phyloP scores from a whole-genome alignment of 306 rosid genomes.

The Fagus crenata region DNA sequence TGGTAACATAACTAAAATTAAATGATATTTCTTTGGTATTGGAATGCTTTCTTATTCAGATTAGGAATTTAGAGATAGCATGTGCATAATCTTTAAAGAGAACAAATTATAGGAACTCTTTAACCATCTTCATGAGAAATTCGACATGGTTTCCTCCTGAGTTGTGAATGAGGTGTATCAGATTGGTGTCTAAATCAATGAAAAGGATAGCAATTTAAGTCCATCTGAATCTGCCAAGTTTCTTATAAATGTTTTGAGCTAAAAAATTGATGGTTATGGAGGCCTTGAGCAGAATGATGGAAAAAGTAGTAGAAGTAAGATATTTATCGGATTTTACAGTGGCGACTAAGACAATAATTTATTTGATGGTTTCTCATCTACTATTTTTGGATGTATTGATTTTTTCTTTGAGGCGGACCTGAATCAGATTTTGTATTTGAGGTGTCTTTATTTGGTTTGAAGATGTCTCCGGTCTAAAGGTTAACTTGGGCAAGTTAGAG shows the following conservation, averaged over 20 bases:
- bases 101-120: background rate
- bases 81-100: background rate
- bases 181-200: too few relatives aligned
- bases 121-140: background rate
- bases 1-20: background rate
- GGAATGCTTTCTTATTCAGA: background rate
- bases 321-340: too few relatives aligned
- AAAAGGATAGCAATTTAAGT: background rate
- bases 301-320: too few relatives aligned
- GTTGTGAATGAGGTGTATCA: background rate
- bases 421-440: too few relatives aligned
- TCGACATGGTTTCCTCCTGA: background rate
- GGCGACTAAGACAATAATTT: too few relatives aligned
- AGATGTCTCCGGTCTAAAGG: too few relatives aligned
- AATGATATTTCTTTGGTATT: background rate
- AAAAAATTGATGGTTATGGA: background rate
- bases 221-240: background rate
- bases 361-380: too few relatives aligned
- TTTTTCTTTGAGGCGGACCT: too few relatives aligned
- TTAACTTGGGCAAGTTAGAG: too few relatives aligned
- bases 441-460: too few relatives aligned
- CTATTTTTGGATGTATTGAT: too few relatives aligned
- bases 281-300: too few relatives aligned
- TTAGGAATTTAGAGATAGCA: background rate
- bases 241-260: background rate